Evolutionary conservation across 805 yeast genomes (phyloP), one percentile per base, ranked within the genome.

Genomic region (Lachancea lanzarotensis): DNA sequence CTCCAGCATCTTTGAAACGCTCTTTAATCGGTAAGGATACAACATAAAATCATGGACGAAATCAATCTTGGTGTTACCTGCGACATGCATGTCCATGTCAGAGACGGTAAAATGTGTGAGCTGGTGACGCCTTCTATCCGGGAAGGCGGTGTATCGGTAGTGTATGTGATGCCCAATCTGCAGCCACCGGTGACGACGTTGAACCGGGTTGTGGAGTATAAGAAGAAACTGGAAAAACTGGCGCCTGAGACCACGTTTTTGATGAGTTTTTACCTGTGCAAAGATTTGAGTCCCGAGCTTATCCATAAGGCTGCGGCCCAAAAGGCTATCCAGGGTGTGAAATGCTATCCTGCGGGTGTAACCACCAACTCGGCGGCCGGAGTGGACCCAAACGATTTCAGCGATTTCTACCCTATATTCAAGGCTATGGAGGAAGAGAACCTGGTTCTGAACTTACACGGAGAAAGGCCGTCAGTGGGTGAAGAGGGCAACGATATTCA

Each of bases 281-380:
- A 75, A 44, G 84, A 79, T 0, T 70, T 93, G 51, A 87, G 96
- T 1, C 97, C 98, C 0, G 95, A 86, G 52, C 70, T 88, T 34
- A 82, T 93, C 45, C 79, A 77, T 44, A 76, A 79, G 50, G 98
- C 97, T 30, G 95, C 90, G 7, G 60, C 71, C 45, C 57, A 67
- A 15, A 81, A 81, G 1, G 80, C 79, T 32, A 80, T 91, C 45
- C 73, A 80, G 26, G 99, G 99, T 45, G 87, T 93, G 53, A 93
- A 93, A 65, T 89, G 96, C 63, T 93, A 93, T 64, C 99, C 99
- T 35, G 97, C 98, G 1, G 99, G 99, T 37, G 99, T 93, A 27
- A 93, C 99, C n/a, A 93, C 99, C 33, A 93, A 93, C 69, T 88
- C 96, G 9, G 66, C 76, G 40, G 85, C 82, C 2, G 98, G 98